Conservation (phyloP, 768 basidiomycete genomes). For the Lactarius vividus region DNA sequence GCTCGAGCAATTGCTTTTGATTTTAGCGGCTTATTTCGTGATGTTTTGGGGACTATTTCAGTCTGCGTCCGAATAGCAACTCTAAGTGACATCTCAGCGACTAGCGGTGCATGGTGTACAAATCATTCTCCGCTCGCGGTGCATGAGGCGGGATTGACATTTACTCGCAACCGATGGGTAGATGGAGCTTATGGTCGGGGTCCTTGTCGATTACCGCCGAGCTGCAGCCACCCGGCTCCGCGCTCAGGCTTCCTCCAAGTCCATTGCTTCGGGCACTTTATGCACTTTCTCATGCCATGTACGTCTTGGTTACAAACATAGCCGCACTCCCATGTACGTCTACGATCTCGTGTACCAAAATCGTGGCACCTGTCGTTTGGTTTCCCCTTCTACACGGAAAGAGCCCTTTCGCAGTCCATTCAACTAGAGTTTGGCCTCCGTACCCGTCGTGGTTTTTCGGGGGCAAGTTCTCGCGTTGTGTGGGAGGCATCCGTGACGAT, state of each 20-base stretch:
- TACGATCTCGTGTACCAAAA: neutral
- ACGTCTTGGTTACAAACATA: neutral
- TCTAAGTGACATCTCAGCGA: too few species aligned
- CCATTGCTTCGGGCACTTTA: neutral
- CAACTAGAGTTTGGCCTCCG: neutral
- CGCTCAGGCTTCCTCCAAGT: neutral
- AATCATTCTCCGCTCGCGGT: neutral
- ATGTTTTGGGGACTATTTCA: constrained; percentile 32
- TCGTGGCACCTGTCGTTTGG: neutral
- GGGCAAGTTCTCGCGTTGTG: neutral
- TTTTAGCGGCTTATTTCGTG: constrained; percentile 26
- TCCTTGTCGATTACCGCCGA: neutral
- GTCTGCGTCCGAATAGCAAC: neutral
- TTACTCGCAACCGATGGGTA: neutral
- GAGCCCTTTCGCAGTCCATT: neutral
- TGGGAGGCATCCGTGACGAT: neutral
- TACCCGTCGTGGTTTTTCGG: neutral
- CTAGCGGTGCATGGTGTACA: neutral
- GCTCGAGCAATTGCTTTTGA: constrained; percentile 28
- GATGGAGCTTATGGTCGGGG: neutral
- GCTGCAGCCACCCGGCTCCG: neutral
- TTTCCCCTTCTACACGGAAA: neutral
- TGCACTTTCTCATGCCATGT: neutral
- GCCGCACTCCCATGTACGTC: neutral
- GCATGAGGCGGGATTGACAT: neutral